Percentiles rank a stretch among this genome's conserved stretches.
Evolutionary conservation across 208 protist genomes (phyloP).

Genomic region (Endotrypanum monterogeii): DNA sequence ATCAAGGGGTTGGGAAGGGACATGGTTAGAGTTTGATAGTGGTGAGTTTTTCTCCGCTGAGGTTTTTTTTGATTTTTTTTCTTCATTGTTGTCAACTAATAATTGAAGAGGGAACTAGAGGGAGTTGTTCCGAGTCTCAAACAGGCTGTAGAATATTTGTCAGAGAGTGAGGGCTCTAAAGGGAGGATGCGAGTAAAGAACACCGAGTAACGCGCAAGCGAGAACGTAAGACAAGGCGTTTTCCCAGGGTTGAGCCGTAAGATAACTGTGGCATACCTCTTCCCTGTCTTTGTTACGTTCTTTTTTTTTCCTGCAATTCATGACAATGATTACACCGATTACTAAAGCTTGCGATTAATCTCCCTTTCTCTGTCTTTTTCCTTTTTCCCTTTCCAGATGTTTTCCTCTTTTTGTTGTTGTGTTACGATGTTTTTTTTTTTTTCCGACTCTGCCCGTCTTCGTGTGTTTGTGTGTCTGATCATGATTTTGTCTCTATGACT

Average conservation of each 20-base stretch:
- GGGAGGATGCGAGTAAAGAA: background rate
- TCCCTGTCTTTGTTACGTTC: background rate
- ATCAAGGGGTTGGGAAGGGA: background rate
- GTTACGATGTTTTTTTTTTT: background rate
- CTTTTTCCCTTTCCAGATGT: background rate
- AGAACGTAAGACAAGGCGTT: background rate
- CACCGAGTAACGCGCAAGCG: slow-evolving; percentile 1
- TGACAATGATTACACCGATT: background rate
- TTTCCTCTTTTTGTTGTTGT: background rate
- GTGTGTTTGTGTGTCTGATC: background rate
- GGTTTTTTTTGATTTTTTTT: slow-evolving; percentile 15
- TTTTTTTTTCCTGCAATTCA: background rate
- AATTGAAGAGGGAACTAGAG: background rate
- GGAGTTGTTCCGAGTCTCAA: background rate
- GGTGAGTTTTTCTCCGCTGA: slow-evolving; percentile 2
- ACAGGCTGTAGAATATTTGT: background rate
- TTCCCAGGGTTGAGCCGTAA: background rate
- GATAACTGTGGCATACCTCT: too few relatives aligned
- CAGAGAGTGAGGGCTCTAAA: background rate
- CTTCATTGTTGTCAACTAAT: background rate
- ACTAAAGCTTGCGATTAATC: slow-evolving; percentile 10
- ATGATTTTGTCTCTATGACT: background rate
- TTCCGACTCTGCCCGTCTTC: background rate
- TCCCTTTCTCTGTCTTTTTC: slow-evolving; percentile 3
- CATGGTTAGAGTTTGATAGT: background rate